A percentile compares a stretch with the other conserved stretches of the same genome.
These are phyloP conservation scores for Paecilomyces formosus DNA, from an alignment of 2,329 filamentous ascomycete genomes.

Conservation along the genomic window DNA sequence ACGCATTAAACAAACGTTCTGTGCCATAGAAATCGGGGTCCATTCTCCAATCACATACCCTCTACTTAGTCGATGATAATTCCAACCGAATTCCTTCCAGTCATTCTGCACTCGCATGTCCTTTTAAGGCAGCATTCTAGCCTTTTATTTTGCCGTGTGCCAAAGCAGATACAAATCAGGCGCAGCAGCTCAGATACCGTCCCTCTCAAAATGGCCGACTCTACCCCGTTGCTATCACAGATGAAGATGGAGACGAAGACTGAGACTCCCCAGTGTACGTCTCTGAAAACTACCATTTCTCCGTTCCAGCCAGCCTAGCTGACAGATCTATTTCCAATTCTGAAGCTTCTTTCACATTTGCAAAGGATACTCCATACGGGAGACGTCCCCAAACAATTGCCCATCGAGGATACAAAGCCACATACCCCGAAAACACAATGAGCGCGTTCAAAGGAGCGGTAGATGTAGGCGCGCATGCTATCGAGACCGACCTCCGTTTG, in stretches of 20 bases:
- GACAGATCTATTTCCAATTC: neutral
- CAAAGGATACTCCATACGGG: constrained; percentile 5
- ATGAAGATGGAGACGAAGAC: neutral
- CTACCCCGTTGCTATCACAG: neutral
- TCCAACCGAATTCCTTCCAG: neutral
- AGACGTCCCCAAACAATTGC: neutral
- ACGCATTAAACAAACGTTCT: neutral
- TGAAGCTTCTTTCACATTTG: constrained; percentile 5
- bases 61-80: neutral
- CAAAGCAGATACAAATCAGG: neutral
- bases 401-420: neutral
- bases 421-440: neutral
- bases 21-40: neutral
- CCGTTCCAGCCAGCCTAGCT: neutral
- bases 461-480: neutral
- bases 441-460: neutral
- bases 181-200: neutral
- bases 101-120: neutral
- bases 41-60: neutral
- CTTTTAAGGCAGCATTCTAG: neutral
- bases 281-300: neutral
- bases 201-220: neutral
- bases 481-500: neutral
- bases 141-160: neutral
- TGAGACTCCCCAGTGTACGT: neutral